Percentiles rank a stretch among this genome's conserved stretches.
These are phyloP conservation scores for Tubosaeta brunneosetosa DNA, from an alignment of 768 basidiomycete species.

Conservation along the genomic window DNA sequence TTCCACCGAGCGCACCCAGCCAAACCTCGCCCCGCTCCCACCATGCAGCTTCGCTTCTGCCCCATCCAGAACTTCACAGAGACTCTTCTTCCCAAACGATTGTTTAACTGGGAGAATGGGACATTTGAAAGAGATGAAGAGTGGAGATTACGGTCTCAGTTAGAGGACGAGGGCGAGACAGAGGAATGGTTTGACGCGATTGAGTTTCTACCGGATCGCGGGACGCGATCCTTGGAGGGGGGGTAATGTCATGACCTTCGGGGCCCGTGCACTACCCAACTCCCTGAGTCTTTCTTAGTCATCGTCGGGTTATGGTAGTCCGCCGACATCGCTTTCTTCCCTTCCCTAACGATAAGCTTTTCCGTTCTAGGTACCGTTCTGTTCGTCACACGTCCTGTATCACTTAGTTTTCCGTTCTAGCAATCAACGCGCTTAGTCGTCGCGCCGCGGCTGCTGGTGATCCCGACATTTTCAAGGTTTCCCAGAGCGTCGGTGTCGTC, in stretches of 20 bases:
- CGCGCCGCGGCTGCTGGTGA: too few species aligned
- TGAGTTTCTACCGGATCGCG: not conserved
- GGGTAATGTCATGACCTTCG: not conserved
- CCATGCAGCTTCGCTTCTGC: not conserved
- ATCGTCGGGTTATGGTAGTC: not conserved
- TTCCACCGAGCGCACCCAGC: not conserved
- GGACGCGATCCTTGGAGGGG: slow-evolving; percentile 8
- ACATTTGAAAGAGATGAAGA: not conserved
- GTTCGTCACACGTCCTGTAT: too few species aligned
- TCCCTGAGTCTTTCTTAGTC: slow-evolving; percentile 2
- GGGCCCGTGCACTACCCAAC: slow-evolving; percentile 2
- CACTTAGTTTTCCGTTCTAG: too few species aligned
- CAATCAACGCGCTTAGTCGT: too few species aligned
- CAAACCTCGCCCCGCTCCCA: not conserved
- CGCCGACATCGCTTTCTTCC: too few species aligned
- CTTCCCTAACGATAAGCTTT: too few species aligned
- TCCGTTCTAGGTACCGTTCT: too few species aligned
- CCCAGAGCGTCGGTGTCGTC: slow-evolving; percentile 79
- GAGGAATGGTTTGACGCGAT: not conserved
- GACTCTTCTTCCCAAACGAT: not conserved
- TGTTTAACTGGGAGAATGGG: not conserved
- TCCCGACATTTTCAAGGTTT: slow-evolving; percentile 58
- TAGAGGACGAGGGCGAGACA: not conserved
- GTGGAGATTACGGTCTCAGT: not conserved
- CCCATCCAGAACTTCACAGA: not conserved